phyloP scores from a whole-genome alignment of 1,139 yeast genomes.

The Protomyces lactucae-debilis region DNA sequence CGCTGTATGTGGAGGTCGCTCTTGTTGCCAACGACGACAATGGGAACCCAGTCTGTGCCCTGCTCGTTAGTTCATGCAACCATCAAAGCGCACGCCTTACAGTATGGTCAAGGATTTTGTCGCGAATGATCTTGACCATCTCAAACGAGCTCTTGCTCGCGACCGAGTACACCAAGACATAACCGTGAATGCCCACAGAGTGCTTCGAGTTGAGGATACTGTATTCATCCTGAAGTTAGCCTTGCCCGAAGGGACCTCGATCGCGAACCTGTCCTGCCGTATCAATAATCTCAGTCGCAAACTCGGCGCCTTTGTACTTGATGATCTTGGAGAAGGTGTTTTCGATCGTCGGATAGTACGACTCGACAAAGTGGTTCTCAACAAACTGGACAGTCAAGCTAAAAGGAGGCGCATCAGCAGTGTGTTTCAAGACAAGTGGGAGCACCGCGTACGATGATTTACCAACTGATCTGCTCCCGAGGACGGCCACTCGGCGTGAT shows the following conservation, averaged over 20 bases:
- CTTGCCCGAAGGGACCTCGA: slow-evolving; percentile 36
- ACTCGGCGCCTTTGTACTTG: slow-evolving; percentile 66
- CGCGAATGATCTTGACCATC: slow-evolving; percentile 69
- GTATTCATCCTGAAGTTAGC: slow-evolving; percentile 56
- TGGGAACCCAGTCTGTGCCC: slow-evolving; percentile 69
- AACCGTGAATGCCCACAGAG: slow-evolving; percentile 80
- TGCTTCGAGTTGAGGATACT: slow-evolving; percentile 79
- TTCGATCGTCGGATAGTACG: slow-evolving; percentile 89
- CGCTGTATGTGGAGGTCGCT: slow-evolving; percentile 46
- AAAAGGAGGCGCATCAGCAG: slow-evolving; percentile 54
- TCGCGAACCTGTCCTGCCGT: slow-evolving; percentile 65
- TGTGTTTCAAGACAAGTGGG: background rate
- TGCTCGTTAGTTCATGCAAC: background rate
- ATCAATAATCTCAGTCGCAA: slow-evolving; percentile 79
- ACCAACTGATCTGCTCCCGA: slow-evolving; percentile 87
- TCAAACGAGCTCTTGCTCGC: slow-evolving; percentile 77
- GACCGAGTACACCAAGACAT: slow-evolving; percentile 74
- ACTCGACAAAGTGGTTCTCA: slow-evolving; percentile 74
- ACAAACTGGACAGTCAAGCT: slow-evolving; percentile 78
- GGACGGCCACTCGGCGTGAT: slow-evolving; percentile 78
- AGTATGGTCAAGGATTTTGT: slow-evolving; percentile 70
- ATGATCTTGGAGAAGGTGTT: slow-evolving; percentile 77
- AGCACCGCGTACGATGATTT: slow-evolving; percentile 29
- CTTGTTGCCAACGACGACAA: slow-evolving; percentile 82
- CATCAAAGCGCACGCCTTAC: slow-evolving; percentile 15